Base-by-base conservation (phyloP, 108 stramenopile genomes). In the Schizochytrium sp. region DNA sequence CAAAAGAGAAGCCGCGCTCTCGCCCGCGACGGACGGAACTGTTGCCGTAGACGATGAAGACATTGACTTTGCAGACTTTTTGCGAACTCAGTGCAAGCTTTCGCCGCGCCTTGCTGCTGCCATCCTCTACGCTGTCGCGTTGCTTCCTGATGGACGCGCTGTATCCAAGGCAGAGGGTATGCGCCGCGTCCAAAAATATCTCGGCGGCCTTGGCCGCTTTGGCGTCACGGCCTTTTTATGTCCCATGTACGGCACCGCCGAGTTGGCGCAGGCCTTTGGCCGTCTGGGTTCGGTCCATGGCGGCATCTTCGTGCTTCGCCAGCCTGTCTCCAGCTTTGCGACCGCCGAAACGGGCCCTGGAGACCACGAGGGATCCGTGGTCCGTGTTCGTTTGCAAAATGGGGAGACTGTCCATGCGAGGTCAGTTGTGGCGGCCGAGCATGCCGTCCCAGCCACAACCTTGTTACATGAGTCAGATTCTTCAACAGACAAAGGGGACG, bases 1-100 rank as follows among this genome's bases (percentile, higher is more conserved):
- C 87, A 97, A 97, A 90, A 3, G 23, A 34, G 59, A 34, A 19
- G 76, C 57, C n/a, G 87, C 19, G 21, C 28, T 58, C 58, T 53
- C 23, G 18, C 25, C 44, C 14, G 34, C 34, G 34, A 34, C 34
- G 2, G 2, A 34, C 34, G 34, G 34, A 34, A 14, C 55, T 57
- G 55, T 16, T 16, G 16, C 55, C 14, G 55, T 4, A 18, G 53
- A 58, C 16, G 88, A 87, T 43, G 51, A 45, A 1, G 29, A 57
- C 43, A 23, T 58, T 25, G 83, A 87, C 34, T 91, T 91, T 58
- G 60, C 23, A 43, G 41, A 51, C 5, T 89, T 91, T 3, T 44
- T 91, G 29, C 21, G 41, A 5, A 14, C 16, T 25, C 8, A 34
- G 19, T 58, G 72, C 23, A n/a, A 59, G 53, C 44, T 83, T 8